Base-by-base conservation (phyloP, 441 rosid genomes). In the Pelargonium fulgidum region DNA sequence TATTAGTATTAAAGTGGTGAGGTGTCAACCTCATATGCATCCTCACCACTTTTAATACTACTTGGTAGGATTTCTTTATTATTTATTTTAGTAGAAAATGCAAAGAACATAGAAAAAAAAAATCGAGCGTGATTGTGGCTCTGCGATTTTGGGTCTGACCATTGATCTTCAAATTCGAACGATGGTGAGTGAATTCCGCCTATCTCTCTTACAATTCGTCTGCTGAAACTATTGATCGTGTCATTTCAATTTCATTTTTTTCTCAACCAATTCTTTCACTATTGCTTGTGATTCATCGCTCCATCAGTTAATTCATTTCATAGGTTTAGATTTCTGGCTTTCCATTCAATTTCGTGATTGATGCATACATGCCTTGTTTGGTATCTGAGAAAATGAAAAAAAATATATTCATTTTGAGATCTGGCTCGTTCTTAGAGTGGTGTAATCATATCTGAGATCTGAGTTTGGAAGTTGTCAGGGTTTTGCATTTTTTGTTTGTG, bases 131-230 rank as follows among this genome's bases (percentile, higher is more conserved):
- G 22, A 54, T 16, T 16, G 56, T 48, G 56, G 16, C 1, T 5
- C 11, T 16, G 10, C 7, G 61, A 16, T 54, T 54, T 54, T 7
- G 22, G 61, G 45, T 16, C 22, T 0, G 61, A 54, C 24, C 24
- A 52, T 54, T 17, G 61, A 54, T 54, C 20, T 19, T 14, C 61
- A 14, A 7, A 16, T 54, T 54, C 24, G 22, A 54, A 54, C 20
- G 7, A 54, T 54, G 61, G 61, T 54, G 61, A 54, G 61, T 54
- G 9, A 54, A 54, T 14, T 54, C 7, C 61, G 61, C 61, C 22
- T n/a, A 16, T 54, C 2, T 16, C 61, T 54, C 61, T 54, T 54
- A 10, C 61, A 16, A 4, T 54, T 16, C 61, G 3, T 54, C 22
- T 14, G 61, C 61, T 16, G 16, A 0, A n/a, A 6, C 20, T 16